These are phyloP conservation scores for Lecanicillium sp. DNA, from an alignment of 2,329 filamentous ascomycete species.

Conservation along the genomic window DNA sequence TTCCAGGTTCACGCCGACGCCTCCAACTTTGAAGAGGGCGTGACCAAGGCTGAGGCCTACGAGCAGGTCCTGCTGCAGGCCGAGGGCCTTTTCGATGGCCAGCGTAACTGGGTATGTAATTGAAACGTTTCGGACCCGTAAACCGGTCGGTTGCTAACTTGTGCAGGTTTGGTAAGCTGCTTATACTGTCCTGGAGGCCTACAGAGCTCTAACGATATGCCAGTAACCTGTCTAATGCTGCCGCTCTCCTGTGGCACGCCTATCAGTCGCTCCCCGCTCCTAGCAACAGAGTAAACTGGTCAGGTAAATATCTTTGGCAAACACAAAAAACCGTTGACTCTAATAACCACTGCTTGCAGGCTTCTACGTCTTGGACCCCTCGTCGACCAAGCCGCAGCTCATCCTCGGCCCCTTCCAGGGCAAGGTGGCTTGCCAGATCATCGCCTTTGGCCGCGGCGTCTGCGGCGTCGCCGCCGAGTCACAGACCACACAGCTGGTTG, in stretches of 20 bases:
- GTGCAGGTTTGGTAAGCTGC: conserved; percentile 20
- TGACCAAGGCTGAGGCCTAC: conserved; percentile 68
- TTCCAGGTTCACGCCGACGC: conserved; percentile 69
- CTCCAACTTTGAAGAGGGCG: conserved; percentile 61
- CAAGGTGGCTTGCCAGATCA: conserved; percentile 73
- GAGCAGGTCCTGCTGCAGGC: conserved; percentile 67
- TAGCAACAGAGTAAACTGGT: conserved; percentile 68
- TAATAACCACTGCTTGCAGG: conserved; percentile 37
- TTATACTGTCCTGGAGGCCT: not conserved
- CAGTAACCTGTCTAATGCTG: conserved; percentile 71
- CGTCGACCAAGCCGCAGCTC: conserved; percentile 42
- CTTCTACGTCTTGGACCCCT: conserved; percentile 64
- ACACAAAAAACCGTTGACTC: not conserved
- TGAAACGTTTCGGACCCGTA: conserved; percentile 6
- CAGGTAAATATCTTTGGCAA: conserved; percentile 40
- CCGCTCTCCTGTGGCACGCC: conserved; percentile 73
- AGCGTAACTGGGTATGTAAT: conserved; percentile 68
- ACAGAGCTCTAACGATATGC: not conserved
- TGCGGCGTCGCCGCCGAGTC: conserved; percentile 64
- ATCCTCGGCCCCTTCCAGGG: conserved; percentile 78
- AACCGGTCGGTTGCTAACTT: not conserved
- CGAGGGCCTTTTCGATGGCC: conserved; percentile 61
- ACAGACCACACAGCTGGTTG: conserved; percentile 57
- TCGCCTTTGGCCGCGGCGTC: conserved; percentile 66
- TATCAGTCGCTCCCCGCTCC: conserved; percentile 66